Evolutionary conservation across 2,329 filamentous ascomycete genomes (phyloP).

Genomic region (Chaetothyriales sp.): DNA sequence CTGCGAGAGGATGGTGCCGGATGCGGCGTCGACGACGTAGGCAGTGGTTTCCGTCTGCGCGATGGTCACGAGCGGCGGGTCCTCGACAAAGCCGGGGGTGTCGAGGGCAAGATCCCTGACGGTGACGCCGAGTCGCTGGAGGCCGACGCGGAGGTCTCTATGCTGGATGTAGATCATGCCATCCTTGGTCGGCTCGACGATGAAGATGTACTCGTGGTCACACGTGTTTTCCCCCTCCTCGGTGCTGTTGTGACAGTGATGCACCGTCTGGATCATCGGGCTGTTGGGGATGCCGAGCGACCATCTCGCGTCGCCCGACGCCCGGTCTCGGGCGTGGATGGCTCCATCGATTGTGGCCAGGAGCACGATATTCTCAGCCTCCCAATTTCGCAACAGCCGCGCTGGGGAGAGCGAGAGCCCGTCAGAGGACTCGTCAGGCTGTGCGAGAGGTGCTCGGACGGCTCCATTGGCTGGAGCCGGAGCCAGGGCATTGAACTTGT

Average conservation of each 20-base stretch:
- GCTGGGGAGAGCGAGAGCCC: conserved; percentile 70
- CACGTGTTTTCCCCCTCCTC: conserved; percentile 42
- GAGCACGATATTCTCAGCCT: conserved; percentile 99
- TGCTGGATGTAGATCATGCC: conserved; percentile 79
- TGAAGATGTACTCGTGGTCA: conserved; percentile 84
- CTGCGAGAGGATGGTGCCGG: conserved; percentile 66
- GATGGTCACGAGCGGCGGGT: conserved; percentile 72
- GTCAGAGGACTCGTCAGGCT: conserved; percentile 48
- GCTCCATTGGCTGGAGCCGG: conserved; percentile 55
- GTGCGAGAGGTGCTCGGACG: conserved; percentile 88
- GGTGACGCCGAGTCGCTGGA: conserved; percentile 36
- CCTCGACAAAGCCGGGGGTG: conserved; percentile 55
- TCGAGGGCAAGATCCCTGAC: conserved; percentile 75
- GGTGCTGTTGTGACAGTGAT: conserved; percentile 55
- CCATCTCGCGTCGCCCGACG: conserved; percentile 74
- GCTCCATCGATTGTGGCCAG: conserved; percentile 99
- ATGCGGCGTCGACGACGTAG: conserved; percentile 77
- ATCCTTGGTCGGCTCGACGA: conserved; percentile 80
- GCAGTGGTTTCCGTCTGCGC: conserved; percentile 83
- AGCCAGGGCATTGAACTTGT: conserved; percentile 58
- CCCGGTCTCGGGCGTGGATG: conserved; percentile 79
- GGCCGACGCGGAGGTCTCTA: conserved; percentile 42
- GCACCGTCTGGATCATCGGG: conserved; percentile 81
- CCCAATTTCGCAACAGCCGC: conserved; percentile 98
- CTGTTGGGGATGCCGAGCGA: conserved; percentile 62